Base-by-base conservation (phyloP, 768 basidiomycete species). In the Mrakia frigida region DNA sequence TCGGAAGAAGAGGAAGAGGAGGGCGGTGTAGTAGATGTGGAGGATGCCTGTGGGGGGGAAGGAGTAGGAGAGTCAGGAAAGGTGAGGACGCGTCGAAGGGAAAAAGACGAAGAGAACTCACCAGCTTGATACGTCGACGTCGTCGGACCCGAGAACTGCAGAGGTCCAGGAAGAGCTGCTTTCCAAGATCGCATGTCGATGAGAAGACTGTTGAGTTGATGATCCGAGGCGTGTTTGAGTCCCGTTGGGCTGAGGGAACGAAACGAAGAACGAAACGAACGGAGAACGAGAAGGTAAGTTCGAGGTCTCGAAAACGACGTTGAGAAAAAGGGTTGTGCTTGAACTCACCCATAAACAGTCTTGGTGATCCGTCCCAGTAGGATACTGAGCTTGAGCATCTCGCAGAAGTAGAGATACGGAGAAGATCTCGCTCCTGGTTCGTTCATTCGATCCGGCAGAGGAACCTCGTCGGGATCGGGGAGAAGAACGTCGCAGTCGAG, bases 1-100 rank as follows among this genome's bases (percentile, higher is more conserved):
- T 70, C 96, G 91, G 90, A 93, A 97, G 84, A 97, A 95, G 83
- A 98, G 92, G 89, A 98, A 97, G 80, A 90, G 90, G 61, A 98
- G 90, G 81, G 92, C 93, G 41, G 91, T 88, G 82, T 92, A 94
- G 56, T 93, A 86, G 72, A 98, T 83, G 83, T 97, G 94, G 33
- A 99, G 86, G 74, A 97, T 85, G 59, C 96, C 95, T 92, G 80
- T 41, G 39, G 11, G 6, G 39, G 39, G 39, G 39, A 41, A 11
- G 39, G 39, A 41, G 39, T 41, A 28, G 46, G 69, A 3, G 50
- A n/a, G 33, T 1, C 0, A 11, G 13, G 46, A 46, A 28, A 46
- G 41, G 10, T 13, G 41, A 52, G 18, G 33, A 23, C 69, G 18
- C 33, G 41, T 25, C 53, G 7, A 23, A 11, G 31, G 14, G 14